Percentiles rank a stretch among this genome's conserved stretches.
phyloP scores from a whole-genome alignment of 768 basidiomycete species.

The Termitomyces sp. region DNA sequence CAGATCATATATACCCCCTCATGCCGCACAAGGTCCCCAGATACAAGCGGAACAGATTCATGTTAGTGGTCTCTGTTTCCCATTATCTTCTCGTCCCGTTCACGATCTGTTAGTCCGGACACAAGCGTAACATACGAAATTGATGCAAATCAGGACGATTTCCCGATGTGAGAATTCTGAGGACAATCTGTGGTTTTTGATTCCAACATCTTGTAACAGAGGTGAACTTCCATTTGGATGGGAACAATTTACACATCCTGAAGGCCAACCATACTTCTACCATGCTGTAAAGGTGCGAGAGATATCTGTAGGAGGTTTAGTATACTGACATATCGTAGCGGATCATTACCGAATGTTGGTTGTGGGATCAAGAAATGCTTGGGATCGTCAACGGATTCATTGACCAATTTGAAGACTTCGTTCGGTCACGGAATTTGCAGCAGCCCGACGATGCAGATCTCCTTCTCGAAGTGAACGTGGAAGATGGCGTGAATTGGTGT shows the following conservation, averaged over 20 bases:
- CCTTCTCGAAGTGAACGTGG: background rate
- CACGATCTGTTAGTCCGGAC: background rate
- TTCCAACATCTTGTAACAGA: background rate
- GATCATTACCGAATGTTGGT: slow-evolving; percentile 10
- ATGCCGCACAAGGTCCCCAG: slow-evolving; percentile 6
- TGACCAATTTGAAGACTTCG: background rate
- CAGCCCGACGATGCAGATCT: slow-evolving; percentile 6
- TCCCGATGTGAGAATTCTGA: slow-evolving; percentile 1
- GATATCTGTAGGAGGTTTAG: background rate
- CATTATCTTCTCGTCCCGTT: no score
- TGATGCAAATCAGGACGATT: background rate
- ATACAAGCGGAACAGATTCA: slow-evolving; percentile 7
- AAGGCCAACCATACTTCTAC: slow-evolving; percentile 10
- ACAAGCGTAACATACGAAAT: background rate
- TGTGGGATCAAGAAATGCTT: background rate
- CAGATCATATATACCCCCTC: background rate
- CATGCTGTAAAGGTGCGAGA: background rate
- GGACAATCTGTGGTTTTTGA: background rate
- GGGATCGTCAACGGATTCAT: background rate
- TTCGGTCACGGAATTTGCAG: background rate
- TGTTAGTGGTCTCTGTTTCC: background rate
- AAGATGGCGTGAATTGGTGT: slow-evolving; percentile 2
- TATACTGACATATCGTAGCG: background rate
- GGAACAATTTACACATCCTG: slow-evolving; percentile 10
- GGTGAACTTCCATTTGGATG: slow-evolving; percentile 5